These are phyloP conservation scores for Nidularia pulvinata DNA, from an alignment of 768 basidiomycete genomes.

Conservation along the genomic window DNA sequence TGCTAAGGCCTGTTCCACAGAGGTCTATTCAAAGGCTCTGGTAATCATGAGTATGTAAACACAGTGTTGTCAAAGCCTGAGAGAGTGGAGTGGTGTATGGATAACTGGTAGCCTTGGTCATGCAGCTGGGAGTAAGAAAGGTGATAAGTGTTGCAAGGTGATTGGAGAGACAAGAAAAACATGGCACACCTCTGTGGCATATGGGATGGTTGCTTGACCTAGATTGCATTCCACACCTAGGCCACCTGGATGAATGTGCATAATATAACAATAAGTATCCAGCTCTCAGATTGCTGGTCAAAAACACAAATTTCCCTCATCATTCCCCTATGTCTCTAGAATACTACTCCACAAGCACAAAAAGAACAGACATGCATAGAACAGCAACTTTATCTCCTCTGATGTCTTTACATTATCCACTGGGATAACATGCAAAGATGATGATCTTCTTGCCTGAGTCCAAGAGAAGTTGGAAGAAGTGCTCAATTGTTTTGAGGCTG, in stretches of 20 bases:
- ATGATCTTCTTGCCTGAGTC: conserved; percentile 47
- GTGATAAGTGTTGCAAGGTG: not conserved
- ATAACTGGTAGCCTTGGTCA: conserved; percentile 48
- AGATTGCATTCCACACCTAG: conserved; percentile 44
- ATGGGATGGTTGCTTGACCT: conserved; percentile 23
- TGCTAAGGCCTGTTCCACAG: conserved; percentile 53
- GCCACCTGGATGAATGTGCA: conserved; percentile 28
- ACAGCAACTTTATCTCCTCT: conserved; percentile 42
- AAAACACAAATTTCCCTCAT: conserved; percentile 30
- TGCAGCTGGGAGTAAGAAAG: conserved; percentile 31
- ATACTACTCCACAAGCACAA: not conserved
- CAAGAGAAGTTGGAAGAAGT: conserved; percentile 47
- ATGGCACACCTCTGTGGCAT: conserved; percentile 26
- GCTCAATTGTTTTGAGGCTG: conserved; percentile 43
- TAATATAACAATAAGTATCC: not conserved
- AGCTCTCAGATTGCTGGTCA: conserved; percentile 36
- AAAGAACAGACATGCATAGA: conserved; percentile 26
- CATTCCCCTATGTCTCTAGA: not conserved
- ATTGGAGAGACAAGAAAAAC: not conserved
- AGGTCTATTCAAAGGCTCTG: conserved; percentile 53
- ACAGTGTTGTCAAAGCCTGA: not conserved
- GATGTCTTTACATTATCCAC: conserved; percentile 36
- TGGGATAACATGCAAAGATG: conserved; percentile 44
- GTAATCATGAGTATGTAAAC: not conserved
- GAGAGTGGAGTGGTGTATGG: not conserved